Percentiles rank a stretch among this genome's conserved stretches.
phyloP scores from a whole-genome alignment of 1,139 yeast species.

The Debaryomyces coudertii region DNA sequence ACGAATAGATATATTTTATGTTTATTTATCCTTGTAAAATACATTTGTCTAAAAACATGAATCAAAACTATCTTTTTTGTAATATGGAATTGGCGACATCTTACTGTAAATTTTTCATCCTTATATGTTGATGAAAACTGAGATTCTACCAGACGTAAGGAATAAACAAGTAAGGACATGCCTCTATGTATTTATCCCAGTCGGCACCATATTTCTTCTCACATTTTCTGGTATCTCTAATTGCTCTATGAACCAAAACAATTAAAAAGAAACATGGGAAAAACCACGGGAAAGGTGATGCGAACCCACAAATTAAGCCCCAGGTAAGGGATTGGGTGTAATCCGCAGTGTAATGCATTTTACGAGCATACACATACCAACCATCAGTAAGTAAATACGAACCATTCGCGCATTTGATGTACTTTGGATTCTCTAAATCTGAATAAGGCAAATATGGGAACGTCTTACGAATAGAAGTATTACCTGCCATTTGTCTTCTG shows the following conservation, averaged over 20 bases:
- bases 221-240: conserved; percentile 85
- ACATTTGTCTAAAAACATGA: neutral
- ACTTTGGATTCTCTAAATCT: conserved; percentile 77
- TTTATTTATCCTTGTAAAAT: conserved; percentile 1
- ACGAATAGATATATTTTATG: conserved; percentile 4
- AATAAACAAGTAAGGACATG: conserved; percentile 89
- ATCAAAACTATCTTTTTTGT: neutral
- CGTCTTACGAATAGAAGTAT: conserved; percentile 69
- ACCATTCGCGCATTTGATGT: conserved; percentile 83
- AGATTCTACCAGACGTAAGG: conserved; percentile 69
- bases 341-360: conserved; percentile 94
- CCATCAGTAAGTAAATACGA: conserved; percentile 86
- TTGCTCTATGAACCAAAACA: conserved; percentile 85
- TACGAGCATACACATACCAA: conserved; percentile 91
- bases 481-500: conserved; percentile 86
- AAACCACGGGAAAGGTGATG: conserved; percentile 92
- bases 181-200: conserved; percentile 84
- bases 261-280: conserved; percentile 88
- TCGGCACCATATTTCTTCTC: conserved; percentile 87
- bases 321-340: conserved; percentile 85
- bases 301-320: conserved; percentile 90
- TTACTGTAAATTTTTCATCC: neutral
- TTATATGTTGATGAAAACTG: neutral
- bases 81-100: neutral
- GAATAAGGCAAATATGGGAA: conserved; percentile 94